Base-by-base conservation (phyloP, 345 rosid species). In the Salix purpurea region DNA sequence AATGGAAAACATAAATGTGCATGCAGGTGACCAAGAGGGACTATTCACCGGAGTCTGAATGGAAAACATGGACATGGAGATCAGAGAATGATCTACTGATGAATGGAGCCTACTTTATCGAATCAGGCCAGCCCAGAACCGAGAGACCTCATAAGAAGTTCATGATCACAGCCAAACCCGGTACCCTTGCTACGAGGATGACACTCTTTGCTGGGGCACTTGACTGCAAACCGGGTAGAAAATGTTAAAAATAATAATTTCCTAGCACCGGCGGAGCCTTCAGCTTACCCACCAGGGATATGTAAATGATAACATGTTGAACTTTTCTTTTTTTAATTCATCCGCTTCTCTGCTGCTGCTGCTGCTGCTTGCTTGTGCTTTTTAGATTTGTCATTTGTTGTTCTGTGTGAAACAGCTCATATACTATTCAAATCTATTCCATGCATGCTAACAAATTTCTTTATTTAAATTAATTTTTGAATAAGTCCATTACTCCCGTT, bases 1-100 rank as follows among this genome's bases (percentile, higher is more conserved):
- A 32, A 32, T 32, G 34, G 34, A 32, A 32, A 32, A 32, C 34
- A 32, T 32, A 32, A 32, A 32, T 4, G 52, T 5, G 52, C 15
- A 81, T 5, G 52, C 15, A 81, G 84, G 56, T 81, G 54, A 81
- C 84, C 1, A 81, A 81, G 72, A 81, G 84, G 62, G 84, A 81
- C 67, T 81, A 81, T 67, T 81, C 84, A 6, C 0, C 69, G 1
- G 75, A 64, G 56, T 6, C 30, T 3, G 81, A 81, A 74, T 81
- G 84, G 84, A 77, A 34, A 42, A 69, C 32, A 2, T 81, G 84
- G 84, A 40, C 56, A 52, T 81, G 84, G 84, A 81, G 76, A 54
- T 81, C 84, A 34, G 81, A 81, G 71, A 52, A 64, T 8, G 81
- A 81, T 58, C 34, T 40, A 2, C 4, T 81, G 9, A 77, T 81